Conservation (phyloP, 202 grass and related monocot genomes). For the Bolboschoenoplectus hybrid region DNA sequence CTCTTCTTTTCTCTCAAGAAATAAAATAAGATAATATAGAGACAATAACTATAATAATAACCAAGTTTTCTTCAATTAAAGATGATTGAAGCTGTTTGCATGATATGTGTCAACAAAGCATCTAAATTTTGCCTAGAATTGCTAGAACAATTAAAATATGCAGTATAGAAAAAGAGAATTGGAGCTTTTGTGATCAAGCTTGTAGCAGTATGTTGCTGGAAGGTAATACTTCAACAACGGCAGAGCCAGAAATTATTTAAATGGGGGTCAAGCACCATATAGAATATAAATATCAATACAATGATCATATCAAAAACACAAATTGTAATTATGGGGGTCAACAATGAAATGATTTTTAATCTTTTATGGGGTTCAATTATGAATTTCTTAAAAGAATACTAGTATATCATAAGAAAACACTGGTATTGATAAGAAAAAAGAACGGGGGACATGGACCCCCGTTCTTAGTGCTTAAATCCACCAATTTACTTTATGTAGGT, state of each 20-base stretch:
- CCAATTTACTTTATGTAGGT: not conserved
- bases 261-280: too few relatives aligned
- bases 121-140: not conserved
- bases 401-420: not conserved
- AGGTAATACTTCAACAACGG: not conserved
- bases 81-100: not conserved
- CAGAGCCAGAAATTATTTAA: not conserved
- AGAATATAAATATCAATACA: too few relatives aligned
- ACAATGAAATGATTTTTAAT: too few relatives aligned
- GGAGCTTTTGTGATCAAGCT: not conserved
- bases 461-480: not conserved
- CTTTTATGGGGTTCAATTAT: not conserved
- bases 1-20: not conserved
- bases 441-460: not conserved
- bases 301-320: too few relatives aligned
- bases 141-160: not conserved
- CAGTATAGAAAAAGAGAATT: not conserved
- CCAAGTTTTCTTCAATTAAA: not conserved
- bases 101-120: not conserved
- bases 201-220: not conserved
- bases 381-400: not conserved
- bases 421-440: slow-evolving; percentile 1
- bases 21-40: slow-evolving; percentile 14
- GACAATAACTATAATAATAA: not conserved
- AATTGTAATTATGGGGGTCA: too few relatives aligned